Conservation (phyloP, 2,329 filamentous ascomycete genomes). For the Scedosporium apiospermum region DNA sequence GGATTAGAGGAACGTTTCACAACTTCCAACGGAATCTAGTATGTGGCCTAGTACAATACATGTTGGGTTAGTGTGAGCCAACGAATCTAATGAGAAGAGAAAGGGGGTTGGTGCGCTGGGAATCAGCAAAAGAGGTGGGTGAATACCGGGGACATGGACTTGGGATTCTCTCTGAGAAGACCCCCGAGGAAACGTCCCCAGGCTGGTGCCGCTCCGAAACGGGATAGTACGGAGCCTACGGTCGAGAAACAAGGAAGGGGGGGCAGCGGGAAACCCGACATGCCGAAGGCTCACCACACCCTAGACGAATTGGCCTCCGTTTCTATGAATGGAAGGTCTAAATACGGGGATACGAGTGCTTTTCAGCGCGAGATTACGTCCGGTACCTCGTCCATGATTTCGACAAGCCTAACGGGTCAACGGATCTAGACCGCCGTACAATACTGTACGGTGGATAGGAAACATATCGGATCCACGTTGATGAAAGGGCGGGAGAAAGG, state of each 20-base stretch:
- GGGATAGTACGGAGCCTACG: neutral
- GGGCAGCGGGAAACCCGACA: neutral
- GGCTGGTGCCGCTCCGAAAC: neutral
- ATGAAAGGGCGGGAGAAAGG: neutral
- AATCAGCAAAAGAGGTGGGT: conserved; percentile 1
- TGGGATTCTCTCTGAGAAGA: conserved; percentile 8
- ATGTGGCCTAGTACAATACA: neutral
- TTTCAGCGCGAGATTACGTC: too few species aligned
- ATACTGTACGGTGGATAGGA: neutral
- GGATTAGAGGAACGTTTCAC: conserved; percentile 5
- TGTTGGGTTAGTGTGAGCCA: neutral
- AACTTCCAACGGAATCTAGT: conserved; percentile 7
- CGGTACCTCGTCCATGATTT: neutral
- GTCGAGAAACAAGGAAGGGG: neutral
- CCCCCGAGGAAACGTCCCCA: neutral
- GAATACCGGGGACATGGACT: conserved; percentile 11
- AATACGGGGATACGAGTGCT: too few species aligned
- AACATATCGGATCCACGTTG: neutral
- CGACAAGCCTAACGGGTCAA: neutral
- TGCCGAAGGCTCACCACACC: neutral
- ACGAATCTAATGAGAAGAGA: neutral
- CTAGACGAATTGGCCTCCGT: neutral
- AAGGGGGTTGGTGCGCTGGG: neutral
- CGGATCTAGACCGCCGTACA: neutral
- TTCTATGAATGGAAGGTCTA: neutral